Evolutionary conservation across 305 asterid species (phyloP), one percentile per base, ranked within the genome.

Genomic region (Solanum chacoense): DNA sequence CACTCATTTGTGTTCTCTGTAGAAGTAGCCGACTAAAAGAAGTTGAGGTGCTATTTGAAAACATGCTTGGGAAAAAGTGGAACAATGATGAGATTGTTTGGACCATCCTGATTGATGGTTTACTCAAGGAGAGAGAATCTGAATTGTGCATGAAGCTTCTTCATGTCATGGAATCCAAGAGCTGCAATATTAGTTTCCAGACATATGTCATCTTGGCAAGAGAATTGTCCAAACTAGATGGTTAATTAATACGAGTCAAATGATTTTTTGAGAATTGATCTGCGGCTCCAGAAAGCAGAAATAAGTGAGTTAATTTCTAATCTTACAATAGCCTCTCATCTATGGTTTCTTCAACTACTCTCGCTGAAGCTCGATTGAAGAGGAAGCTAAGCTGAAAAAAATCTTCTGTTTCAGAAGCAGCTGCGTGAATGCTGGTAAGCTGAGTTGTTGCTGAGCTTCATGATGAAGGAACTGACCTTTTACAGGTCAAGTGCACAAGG

Each of bases 61-160:
- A 88, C 90, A 92, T 97, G 95, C 96, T 96, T 91, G 96, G 93
- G 89, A 91, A 88, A 87, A 92, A 90, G 83, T 93, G 96, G 96
- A 95, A 94, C 85, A 87, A 88, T 71, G 98, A 97, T 92, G 99
- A 97, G 94, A 95, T 97, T 93, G 98, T 96, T 81, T 95, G 99
- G 99, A 94, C 97, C 45, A 87, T 97, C 89, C 93, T 97, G 93
- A 92, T 97, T 88, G 99, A 97, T 93, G 96, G 94, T 77, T 91
- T 97, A 90, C 94, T 97, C 69, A 94, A 94, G 95, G 91, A 91
- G 28, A 96, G 96, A 88, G 92, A 94, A 79, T 87, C 94, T 32
- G 89, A 93, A 87, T 91, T 92, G 50, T 94, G 98, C 93, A 87
- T 91, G 91, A 93, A 94, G 90, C 90, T 97, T 94, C 92, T 95